phyloP scores from a whole-genome alignment of 495 filamentous ascomycete genomes.

The Parachaetomium inaequale region DNA sequence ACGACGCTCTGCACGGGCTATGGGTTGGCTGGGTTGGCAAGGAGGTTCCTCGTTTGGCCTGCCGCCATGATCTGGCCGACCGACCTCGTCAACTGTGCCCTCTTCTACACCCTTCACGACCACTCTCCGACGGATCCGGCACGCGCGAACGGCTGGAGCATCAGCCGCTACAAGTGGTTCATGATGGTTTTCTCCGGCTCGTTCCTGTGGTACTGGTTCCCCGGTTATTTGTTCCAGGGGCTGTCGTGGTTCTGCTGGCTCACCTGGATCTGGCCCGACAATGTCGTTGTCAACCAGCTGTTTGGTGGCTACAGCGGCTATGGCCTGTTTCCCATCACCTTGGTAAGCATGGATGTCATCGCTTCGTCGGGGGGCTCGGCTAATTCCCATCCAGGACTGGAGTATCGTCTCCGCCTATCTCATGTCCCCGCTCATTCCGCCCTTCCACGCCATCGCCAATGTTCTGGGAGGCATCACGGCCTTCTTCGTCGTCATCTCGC shows the following conservation, averaged over 20 bases:
- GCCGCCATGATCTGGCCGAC: conserved; percentile 73
- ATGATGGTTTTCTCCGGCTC: conserved; percentile 53
- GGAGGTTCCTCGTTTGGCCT: conserved; percentile 62
- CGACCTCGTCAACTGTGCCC: conserved; percentile 59
- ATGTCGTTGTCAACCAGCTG: conserved; percentile 64
- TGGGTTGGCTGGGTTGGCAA: conserved; percentile 65
- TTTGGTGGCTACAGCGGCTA: conserved; percentile 64
- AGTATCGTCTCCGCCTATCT: conserved; percentile 60
- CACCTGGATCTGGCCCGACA: conserved; percentile 60
- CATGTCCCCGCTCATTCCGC: conserved; percentile 63
- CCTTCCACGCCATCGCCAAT: conserved; percentile 63
- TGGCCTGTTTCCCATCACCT: conserved; percentile 53
- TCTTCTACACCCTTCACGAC: conserved; percentile 69
- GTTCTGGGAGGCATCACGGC: conserved; percentile 53
- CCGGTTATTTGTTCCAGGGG: conserved; percentile 56
- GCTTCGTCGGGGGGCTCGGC: background rate
- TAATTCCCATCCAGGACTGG: conserved; percentile 52
- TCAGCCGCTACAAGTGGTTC: conserved; percentile 64
- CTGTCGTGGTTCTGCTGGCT: conserved; percentile 59
- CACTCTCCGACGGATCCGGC: conserved; percentile 53
- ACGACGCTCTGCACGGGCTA: conserved; percentile 71
- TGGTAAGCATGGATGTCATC: conserved; percentile 29
- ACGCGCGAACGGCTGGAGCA: conserved; percentile 60
- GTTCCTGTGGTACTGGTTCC: conserved; percentile 56
- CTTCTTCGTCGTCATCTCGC: conserved; percentile 51